Conservation (phyloP, 768 basidiomycete genomes). For the Sporobolomyces pararoseus region DNA sequence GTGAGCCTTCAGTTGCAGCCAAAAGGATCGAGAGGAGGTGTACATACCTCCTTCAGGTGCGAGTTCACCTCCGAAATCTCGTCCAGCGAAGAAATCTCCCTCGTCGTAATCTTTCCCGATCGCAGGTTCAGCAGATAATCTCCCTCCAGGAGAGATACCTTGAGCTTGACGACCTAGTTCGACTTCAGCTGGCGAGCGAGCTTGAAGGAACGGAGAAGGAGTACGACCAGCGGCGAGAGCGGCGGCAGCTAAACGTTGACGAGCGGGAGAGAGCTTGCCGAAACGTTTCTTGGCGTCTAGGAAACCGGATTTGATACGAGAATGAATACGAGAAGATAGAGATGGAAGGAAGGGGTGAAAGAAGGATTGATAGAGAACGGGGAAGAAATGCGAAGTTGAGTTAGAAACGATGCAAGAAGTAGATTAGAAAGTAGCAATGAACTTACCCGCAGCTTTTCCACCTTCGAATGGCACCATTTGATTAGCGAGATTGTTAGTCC, state of each 20-base stretch:
- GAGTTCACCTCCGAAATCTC: constrained; percentile 22
- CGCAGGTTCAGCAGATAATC: neutral
- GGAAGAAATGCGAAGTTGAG: neutral
- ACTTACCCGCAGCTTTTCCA: constrained; percentile 14
- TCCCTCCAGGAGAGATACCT: neutral
- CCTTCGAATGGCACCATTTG: constrained; percentile 22
- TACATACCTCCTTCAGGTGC: neutral
- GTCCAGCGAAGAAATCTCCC: constrained; percentile 4
- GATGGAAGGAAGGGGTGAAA: neutral
- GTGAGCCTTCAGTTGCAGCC: neutral
- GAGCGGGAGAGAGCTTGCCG: neutral
- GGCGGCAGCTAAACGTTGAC: neutral
- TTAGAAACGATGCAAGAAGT: neutral
- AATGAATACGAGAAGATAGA: neutral
- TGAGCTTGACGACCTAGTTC: neutral
- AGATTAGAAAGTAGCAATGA: neutral
- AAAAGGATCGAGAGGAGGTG: neutral
- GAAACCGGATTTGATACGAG: neutral
- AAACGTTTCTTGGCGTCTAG: constrained; percentile 9
- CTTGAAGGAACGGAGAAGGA: neutral
- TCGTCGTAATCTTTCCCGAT: neutral
- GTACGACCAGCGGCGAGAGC: neutral
- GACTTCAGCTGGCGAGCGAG: neutral
- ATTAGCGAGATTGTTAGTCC: constrained; percentile 4
- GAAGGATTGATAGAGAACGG: neutral